phyloP scores from a whole-genome alignment of 2,329 filamentous ascomycete species.

The Didymellaceae sp. region DNA sequence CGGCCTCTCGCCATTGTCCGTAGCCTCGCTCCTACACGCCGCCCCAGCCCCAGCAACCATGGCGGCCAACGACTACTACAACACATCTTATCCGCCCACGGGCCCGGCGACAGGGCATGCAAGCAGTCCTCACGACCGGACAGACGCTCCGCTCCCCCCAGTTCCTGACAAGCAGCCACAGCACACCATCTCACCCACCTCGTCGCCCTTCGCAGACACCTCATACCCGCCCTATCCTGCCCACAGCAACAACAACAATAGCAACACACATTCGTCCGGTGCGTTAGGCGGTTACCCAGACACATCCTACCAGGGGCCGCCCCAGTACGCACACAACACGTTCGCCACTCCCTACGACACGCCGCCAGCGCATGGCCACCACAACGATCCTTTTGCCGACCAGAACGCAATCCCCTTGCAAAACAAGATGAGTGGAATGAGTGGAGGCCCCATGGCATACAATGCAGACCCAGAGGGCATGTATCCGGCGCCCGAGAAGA shows the following conservation, averaged over 20 bases:
- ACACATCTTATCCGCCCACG: slow-evolving; percentile 49
- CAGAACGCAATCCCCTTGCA: slow-evolving; percentile 57
- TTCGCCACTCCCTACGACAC: slow-evolving; percentile 36
- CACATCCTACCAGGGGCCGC: slow-evolving; percentile 63
- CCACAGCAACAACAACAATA: slow-evolving; percentile 28
- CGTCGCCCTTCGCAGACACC: slow-evolving; percentile 45
- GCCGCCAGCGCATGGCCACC: slow-evolving; percentile 57
- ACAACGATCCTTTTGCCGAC: slow-evolving; percentile 61
- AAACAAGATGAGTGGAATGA: slow-evolving; percentile 46
- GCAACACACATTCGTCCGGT: slow-evolving; percentile 41
- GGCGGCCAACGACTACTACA: slow-evolving; percentile 68
- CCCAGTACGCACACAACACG: slow-evolving; percentile 32
- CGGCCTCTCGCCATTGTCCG: not conserved
- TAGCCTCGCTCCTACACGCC: slow-evolving; percentile 2
- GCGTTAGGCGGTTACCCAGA: slow-evolving; percentile 63
- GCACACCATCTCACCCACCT: slow-evolving; percentile 40
- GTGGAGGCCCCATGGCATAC: slow-evolving; percentile 47
- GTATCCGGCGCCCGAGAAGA: slow-evolving; percentile 31
- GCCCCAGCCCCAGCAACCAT: no score
- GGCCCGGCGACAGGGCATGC: slow-evolving; percentile 19
- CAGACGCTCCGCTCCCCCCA: slow-evolving; percentile 49
- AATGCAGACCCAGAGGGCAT: slow-evolving; percentile 51
- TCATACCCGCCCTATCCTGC: slow-evolving; percentile 58
- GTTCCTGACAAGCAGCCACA: slow-evolving; percentile 28
- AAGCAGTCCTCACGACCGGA: slow-evolving; percentile 38